Conservation (phyloP, 2,329 filamentous ascomycete species). For the Torrubiella hemipterigena region DNA sequence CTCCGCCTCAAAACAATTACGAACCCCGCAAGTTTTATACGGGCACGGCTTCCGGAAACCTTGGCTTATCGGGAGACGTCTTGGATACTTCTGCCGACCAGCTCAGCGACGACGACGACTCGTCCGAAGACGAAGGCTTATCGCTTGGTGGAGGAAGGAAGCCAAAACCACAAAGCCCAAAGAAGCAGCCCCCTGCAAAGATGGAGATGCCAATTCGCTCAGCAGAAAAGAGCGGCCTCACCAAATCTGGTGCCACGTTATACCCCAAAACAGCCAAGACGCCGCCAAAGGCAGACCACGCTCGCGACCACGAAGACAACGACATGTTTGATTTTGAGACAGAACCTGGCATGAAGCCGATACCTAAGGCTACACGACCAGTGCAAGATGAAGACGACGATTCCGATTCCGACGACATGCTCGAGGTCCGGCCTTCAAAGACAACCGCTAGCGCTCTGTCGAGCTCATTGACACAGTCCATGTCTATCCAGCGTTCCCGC, state of each 20-base stretch:
- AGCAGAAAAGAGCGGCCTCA: too few relatives aligned
- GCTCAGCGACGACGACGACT: background rate
- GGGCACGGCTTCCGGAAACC: background rate
- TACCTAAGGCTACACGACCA: slow-evolving; percentile 13
- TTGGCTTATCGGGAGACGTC: background rate
- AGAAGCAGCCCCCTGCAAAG: background rate
- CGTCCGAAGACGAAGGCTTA: background rate
- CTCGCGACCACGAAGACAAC: slow-evolving; percentile 17
- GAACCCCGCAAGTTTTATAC: too few relatives aligned
- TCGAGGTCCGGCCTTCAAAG: slow-evolving; percentile 3
- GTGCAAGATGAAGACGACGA: slow-evolving; percentile 21
- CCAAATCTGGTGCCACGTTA: too few relatives aligned
- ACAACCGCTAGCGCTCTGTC: too few relatives aligned
- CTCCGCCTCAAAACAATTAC: background rate
- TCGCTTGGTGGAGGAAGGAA: too few relatives aligned
- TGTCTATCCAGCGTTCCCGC: slow-evolving; percentile 27
- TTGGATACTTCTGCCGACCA: background rate
- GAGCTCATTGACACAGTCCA: slow-evolving; percentile 30
- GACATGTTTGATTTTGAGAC: slow-evolving; percentile 35
- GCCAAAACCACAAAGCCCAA: background rate
- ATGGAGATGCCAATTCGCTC: too few relatives aligned
- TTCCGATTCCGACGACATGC: slow-evolving; percentile 13
- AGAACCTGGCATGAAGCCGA: slow-evolving; percentile 18
- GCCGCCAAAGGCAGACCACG: slow-evolving; percentile 5
- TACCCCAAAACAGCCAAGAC: slow-evolving; percentile 2